These are phyloP conservation scores for Capronia americana DNA, from an alignment of 2,329 filamentous ascomycete species.

Conservation along the genomic window DNA sequence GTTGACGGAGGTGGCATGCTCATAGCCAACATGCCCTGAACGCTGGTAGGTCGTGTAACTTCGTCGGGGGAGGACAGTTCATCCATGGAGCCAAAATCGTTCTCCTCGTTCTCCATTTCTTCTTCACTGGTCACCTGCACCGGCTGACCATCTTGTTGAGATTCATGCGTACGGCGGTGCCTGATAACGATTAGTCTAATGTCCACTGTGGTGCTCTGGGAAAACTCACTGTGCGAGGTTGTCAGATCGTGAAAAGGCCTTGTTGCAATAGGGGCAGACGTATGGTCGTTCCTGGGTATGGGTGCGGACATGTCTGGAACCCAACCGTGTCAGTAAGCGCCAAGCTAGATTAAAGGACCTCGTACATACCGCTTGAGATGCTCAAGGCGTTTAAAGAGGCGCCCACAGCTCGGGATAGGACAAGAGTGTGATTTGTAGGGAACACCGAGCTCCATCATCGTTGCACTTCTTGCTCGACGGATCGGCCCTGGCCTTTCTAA, in stretches of 20 bases:
- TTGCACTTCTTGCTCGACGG: slow-evolving; percentile 89
- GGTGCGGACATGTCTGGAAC: slow-evolving; percentile 93
- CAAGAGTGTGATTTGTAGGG: slow-evolving; percentile 98
- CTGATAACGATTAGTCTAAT: slow-evolving; percentile 42
- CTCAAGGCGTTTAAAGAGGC: slow-evolving; percentile 98
- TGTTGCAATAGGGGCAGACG: slow-evolving; percentile 96
- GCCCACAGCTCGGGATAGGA: slow-evolving; percentile 96
- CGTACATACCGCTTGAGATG: slow-evolving; percentile 93
- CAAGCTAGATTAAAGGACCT: slow-evolving; percentile 45
- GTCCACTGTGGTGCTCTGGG: neutral
- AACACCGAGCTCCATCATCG: slow-evolving; percentile 93
- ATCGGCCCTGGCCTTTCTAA: slow-evolving; percentile 73
- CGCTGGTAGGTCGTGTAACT: slow-evolving; percentile 31
- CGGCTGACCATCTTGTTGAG: slow-evolving; percentile 62
- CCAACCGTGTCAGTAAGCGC: slow-evolving; percentile 56
- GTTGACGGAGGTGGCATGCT: slow-evolving; percentile 40
- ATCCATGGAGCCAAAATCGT: slow-evolving; percentile 79
- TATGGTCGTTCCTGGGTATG: slow-evolving; percentile 99
- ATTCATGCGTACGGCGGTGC: slow-evolving; percentile 82
- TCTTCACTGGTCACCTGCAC: slow-evolving; percentile 65
- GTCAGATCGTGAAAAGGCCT: slow-evolving; percentile 97
- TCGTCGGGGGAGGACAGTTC: slow-evolving; percentile 70
- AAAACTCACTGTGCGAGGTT: slow-evolving; percentile 90
- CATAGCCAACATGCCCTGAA: slow-evolving; percentile 33
- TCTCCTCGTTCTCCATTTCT: slow-evolving; percentile 86